Percentiles rank a stretch among this genome's conserved stretches.
phyloP scores from a whole-genome alignment of 768 basidiomycete species.

The Phylloporus sp. region DNA sequence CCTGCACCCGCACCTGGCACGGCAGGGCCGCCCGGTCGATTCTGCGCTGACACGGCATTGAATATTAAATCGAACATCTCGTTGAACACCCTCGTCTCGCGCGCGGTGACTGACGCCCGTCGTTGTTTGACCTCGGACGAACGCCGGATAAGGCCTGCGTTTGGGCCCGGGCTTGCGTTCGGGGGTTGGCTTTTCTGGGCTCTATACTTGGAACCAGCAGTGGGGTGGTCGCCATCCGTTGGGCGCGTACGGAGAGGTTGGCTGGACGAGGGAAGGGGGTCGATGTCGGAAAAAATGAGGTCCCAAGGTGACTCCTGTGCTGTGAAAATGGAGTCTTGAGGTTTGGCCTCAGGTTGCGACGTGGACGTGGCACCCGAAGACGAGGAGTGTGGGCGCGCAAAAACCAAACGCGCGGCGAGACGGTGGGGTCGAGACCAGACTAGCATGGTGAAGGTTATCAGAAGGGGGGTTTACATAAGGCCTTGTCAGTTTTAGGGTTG shows the following conservation, averaged over 20 bases:
- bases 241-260: slow-evolving; percentile 12
- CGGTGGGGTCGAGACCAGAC: slow-evolving; percentile 7
- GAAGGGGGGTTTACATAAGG: too few relatives aligned
- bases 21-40: too few relatives aligned
- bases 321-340: slow-evolving; percentile 32
- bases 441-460: slow-evolving; percentile 17
- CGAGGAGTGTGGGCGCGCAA: slow-evolving; percentile 1
- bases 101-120: slow-evolving; percentile 61
- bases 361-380: background rate
- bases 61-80: slow-evolving; percentile 75
- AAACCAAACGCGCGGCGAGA: background rate
- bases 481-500: too few relatives aligned
- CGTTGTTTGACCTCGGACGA: slow-evolving; percentile 21
- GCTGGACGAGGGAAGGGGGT: slow-evolving; percentile 24
- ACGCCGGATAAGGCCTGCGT: slow-evolving; percentile 5
- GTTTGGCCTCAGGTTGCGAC: background rate
- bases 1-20: too few relatives aligned
- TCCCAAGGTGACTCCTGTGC: slow-evolving; percentile 43
- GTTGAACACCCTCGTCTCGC: slow-evolving; percentile 61
- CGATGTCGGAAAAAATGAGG: slow-evolving; percentile 47
- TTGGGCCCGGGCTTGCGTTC: background rate
- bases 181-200: background rate
- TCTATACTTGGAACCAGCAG: background rate
- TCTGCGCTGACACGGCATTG: slow-evolving; percentile 41
- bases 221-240: background rate